A percentile compares a stretch with the other conserved stretches of the same genome.
phyloP scores from a whole-genome alignment of 164 flowering plant species.

The Chimonanthus praecox region DNA sequence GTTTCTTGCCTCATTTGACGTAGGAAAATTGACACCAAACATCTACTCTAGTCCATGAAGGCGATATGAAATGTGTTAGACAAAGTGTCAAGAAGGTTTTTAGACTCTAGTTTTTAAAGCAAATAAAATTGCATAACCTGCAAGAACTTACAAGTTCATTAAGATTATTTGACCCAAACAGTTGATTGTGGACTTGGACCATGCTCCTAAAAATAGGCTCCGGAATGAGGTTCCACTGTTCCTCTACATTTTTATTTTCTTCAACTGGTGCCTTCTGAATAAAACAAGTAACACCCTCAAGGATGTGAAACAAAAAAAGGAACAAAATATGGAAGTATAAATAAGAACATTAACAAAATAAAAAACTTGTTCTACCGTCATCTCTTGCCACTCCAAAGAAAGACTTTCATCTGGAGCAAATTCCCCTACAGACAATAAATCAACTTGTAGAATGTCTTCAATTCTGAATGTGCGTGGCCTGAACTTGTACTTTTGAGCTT shows the following conservation, averaged over 20 bases:
- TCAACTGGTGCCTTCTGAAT: constrained; percentile 30
- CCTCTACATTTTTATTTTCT: constrained; percentile 36
- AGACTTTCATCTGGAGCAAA: constrained; percentile 38
- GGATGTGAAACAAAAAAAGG: neutral
- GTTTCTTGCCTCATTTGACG: neutral
- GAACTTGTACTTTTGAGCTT: constrained; percentile 56
- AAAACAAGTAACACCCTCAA: constrained; percentile 5
- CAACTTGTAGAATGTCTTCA: constrained; percentile 57
- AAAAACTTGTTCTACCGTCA: constrained; percentile 36
- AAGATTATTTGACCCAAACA: constrained; percentile 71
- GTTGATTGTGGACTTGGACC: constrained; percentile 47
- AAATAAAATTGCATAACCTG: neutral
- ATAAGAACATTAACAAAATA: constrained; percentile 28
- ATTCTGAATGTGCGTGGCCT: constrained; percentile 61
- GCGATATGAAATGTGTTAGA: neutral
- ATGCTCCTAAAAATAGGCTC: constrained; percentile 42
- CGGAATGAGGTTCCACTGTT: constrained; percentile 50
- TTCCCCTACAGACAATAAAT: constrained; percentile 36
- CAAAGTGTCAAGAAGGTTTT: neutral
- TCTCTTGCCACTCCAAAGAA: constrained; percentile 66
- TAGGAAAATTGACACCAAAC: neutral
- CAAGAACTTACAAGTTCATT: constrained; percentile 36
- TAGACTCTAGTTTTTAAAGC: neutral
- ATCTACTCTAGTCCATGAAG: neutral
- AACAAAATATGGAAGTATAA: neutral